phyloP scores from a whole-genome alignment of 2,329 filamentous ascomycete species.

The Rhinocladiella mackenziei region DNA sequence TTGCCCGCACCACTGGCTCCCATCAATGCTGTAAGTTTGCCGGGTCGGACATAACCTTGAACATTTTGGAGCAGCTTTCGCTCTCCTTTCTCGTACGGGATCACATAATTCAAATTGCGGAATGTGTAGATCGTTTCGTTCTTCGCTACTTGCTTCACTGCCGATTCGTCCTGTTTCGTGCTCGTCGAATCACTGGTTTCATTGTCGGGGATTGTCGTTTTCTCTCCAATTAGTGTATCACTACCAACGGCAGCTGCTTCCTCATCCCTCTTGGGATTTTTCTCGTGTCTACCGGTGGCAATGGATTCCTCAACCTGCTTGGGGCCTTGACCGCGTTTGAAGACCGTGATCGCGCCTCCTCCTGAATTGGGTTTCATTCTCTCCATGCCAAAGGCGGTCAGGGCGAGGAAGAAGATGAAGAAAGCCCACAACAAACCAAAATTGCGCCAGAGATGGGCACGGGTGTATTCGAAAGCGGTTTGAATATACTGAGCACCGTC shows the following conservation, averaged over 20 bases:
- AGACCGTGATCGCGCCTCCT: slow-evolving; percentile 76
- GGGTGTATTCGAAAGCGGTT: slow-evolving; percentile 52
- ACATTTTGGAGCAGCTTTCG: slow-evolving; percentile 55
- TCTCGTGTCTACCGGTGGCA: slow-evolving; percentile 45
- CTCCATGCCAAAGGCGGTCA: slow-evolving; percentile 77
- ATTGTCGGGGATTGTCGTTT: slow-evolving; percentile 25
- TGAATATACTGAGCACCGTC: slow-evolving; percentile 55
- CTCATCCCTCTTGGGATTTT: slow-evolving; percentile 50
- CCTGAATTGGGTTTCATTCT: slow-evolving; percentile 72
- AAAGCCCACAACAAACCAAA: slow-evolving; percentile 75
- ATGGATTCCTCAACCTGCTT: slow-evolving; percentile 56
- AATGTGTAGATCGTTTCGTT: slow-evolving; percentile 76
- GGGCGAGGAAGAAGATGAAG: slow-evolving; percentile 68
- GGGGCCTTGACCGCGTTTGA: slow-evolving; percentile 63
- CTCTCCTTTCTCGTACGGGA: slow-evolving; percentile 43
- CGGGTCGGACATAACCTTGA: slow-evolving; percentile 70
- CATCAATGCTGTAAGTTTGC: slow-evolving; percentile 75
- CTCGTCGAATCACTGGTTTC: slow-evolving; percentile 30
- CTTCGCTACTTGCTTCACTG: slow-evolving; percentile 52
- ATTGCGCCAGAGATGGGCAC: slow-evolving; percentile 64
- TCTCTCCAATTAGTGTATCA: slow-evolving; percentile 15
- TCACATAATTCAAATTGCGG: slow-evolving; percentile 75
- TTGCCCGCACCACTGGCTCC: slow-evolving; percentile 51
- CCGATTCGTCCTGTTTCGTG: slow-evolving; percentile 28
- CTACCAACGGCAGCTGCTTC: slow-evolving; percentile 23